Conservation (phyloP, 805 yeast species). For the Brettanomyces naardenensis region DNA sequence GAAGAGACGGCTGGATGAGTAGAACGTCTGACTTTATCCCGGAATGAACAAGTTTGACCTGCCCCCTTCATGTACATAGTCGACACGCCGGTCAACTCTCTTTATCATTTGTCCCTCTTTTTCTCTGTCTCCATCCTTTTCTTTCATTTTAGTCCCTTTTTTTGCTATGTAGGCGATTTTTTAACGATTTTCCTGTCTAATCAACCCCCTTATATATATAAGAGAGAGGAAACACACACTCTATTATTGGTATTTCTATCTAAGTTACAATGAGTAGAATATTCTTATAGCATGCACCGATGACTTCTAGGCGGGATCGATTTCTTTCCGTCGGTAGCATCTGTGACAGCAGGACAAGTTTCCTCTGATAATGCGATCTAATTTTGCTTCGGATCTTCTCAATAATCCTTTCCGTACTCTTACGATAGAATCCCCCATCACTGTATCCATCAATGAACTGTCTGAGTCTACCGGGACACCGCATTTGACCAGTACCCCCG, state of each 20-base stretch:
- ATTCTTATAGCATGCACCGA: conserved; percentile 1
- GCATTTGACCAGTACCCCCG: conserved; percentile 3
- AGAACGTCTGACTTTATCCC: too few relatives aligned
- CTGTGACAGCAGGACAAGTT: conserved; percentile 3
- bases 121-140: too few relatives aligned
- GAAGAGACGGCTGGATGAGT: neutral
- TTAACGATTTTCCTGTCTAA: too few relatives aligned
- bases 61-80: too few relatives aligned
- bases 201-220: too few relatives aligned
- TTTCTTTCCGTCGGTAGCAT: neutral
- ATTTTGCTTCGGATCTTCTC: conserved; percentile 27
- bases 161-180: neutral
- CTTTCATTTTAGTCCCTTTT: neutral
- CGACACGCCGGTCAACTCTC: too few relatives aligned
- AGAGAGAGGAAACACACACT: too few relatives aligned
- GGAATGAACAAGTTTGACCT: too few relatives aligned
- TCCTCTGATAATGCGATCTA: conserved; percentile 2
- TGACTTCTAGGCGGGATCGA: neutral
- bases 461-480: conserved; percentile 26
- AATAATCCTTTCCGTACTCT: conserved; percentile 24
- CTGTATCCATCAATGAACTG: conserved; percentile 37
- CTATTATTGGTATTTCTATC: neutral
- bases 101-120: too few relatives aligned
- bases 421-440: conserved; percentile 36
- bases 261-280: neutral